A percentile compares a stretch with the other conserved stretches of the same genome.
Conservation (phyloP, 768 basidiomycete species). For the Tulasnella sp. region DNA sequence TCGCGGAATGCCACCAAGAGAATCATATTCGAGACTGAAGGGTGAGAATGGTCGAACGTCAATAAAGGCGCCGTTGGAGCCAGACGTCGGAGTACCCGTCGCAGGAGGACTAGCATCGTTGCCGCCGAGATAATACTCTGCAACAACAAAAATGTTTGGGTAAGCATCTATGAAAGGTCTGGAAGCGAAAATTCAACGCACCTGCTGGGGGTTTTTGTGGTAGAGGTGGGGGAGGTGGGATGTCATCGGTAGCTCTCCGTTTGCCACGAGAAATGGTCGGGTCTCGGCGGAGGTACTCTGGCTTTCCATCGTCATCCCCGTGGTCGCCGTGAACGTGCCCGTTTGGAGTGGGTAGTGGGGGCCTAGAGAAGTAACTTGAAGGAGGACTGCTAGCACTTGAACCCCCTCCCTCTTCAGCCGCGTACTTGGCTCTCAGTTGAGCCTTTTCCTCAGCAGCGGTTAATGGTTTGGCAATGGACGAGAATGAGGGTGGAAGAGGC, state of each 20-base stretch:
- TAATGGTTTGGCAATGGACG: neutral
- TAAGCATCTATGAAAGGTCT: neutral
- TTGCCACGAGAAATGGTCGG: constrained; percentile 23
- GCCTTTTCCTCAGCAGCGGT: constrained; percentile 28
- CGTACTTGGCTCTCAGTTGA: constrained; percentile 21
- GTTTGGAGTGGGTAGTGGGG: neutral
- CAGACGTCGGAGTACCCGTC: neutral
- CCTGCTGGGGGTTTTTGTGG: constrained; percentile 26
- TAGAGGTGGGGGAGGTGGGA: constrained; percentile 11
- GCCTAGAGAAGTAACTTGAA: neutral
- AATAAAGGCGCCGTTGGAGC: neutral
- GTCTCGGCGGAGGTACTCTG: constrained; percentile 21
- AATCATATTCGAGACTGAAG: neutral
- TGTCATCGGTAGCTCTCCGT: constrained; percentile 16
- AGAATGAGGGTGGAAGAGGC: neutral
- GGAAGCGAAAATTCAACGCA: neutral
- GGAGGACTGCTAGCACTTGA: neutral
- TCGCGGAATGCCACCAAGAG: neutral
- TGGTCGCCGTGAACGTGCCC: neutral
- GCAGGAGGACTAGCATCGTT: neutral
- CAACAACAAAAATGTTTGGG: neutral
- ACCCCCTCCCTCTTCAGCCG: neutral
- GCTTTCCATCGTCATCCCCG: constrained; percentile 11
- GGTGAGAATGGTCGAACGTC: constrained; percentile 26
- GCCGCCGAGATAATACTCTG: constrained; percentile 18